A percentile compares a stretch with the other conserved stretches of the same genome.
Evolutionary conservation across 148 eudicot genomes (phyloP).

Genomic region (Spergularia bocconei): DNA sequence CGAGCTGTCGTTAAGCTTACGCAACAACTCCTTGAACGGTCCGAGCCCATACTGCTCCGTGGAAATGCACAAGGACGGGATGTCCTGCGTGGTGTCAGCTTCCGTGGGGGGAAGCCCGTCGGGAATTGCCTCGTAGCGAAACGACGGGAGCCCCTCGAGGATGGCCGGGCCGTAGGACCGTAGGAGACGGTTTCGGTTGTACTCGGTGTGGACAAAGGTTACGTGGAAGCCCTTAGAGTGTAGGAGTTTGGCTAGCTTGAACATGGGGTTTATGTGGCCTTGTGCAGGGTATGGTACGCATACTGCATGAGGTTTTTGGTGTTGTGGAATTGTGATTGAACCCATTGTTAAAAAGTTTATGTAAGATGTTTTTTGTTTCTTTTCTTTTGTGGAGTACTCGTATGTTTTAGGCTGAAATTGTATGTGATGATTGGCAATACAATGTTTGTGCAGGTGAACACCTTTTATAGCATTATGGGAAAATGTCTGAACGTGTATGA

Average conservation of each 20-base stretch:
- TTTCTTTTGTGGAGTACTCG: too few species aligned
- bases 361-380: neutral
- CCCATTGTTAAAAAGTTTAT: neutral
- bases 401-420: too few species aligned
- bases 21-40: conserved; percentile 33
- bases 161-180: conserved; percentile 30
- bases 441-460: too few species aligned
- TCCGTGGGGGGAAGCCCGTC: conserved; percentile 40
- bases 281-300: conserved; percentile 35
- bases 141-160: conserved; percentile 30
- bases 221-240: conserved; percentile 28
- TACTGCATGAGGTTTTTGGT: conserved; percentile 21
- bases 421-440: too few species aligned
- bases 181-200: conserved; percentile 34
- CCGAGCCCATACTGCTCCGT: conserved; percentile 10
- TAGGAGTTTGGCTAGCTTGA: conserved; percentile 39
- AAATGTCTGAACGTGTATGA: too few species aligned
- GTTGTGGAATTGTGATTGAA: neutral
- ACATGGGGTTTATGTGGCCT: conserved; percentile 44
- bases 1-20: neutral
- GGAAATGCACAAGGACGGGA: conserved; percentile 17
- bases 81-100: conserved; percentile 33
- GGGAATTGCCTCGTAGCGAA: conserved; percentile 34
- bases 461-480: too few species aligned
- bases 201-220: conserved; percentile 38